These are phyloP conservation scores for Lonicera japonica DNA, from an alignment of 129 eudicot genomes.

Conservation along the genomic window DNA sequence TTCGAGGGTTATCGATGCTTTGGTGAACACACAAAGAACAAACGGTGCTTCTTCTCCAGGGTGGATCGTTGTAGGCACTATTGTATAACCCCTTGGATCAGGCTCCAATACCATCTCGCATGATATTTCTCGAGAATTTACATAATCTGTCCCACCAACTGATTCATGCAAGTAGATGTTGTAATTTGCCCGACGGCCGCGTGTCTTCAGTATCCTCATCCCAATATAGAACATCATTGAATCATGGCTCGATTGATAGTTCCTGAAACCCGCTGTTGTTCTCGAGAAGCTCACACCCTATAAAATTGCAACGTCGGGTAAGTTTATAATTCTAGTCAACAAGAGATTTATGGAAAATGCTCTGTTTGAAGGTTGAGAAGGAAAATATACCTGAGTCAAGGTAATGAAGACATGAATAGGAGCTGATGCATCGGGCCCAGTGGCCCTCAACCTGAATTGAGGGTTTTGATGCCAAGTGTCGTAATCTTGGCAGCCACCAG, in stretches of 20 bases:
- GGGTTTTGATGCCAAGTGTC: slow-evolving; percentile 99
- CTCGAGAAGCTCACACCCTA: slow-evolving; percentile 99
- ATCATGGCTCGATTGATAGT: slow-evolving; percentile 95
- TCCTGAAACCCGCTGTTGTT: slow-evolving; percentile 90
- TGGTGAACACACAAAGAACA: slow-evolving; percentile 97
- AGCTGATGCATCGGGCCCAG: slow-evolving; percentile 87
- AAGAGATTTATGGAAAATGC: neutral
- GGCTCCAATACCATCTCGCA: slow-evolving; percentile 99
- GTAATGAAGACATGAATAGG: slow-evolving; percentile 98
- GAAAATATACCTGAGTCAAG: slow-evolving; percentile 72
- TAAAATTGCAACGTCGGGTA: slow-evolving; percentile 2
- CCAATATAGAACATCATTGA: slow-evolving; percentile 96
- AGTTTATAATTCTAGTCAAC: neutral
- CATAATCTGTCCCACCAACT: slow-evolving; percentile 98
- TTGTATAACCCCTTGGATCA: slow-evolving; percentile 92
- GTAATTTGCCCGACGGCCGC: slow-evolving; percentile 95
- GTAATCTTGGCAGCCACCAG: slow-evolving; percentile 99
- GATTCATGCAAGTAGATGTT: slow-evolving; percentile 94
- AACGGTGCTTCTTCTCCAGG: slow-evolving; percentile 99
- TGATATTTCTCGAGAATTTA: slow-evolving; percentile 96
- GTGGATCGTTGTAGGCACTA: slow-evolving; percentile 95
- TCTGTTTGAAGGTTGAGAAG: neutral
- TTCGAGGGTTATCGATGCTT: slow-evolving; percentile 84
- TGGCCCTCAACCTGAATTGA: slow-evolving; percentile 79
- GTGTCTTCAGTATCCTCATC: slow-evolving; percentile 96